A percentile compares a stretch with the other conserved stretches of the same genome.
Evolutionary conservation across 192 early-diverging fungal species (phyloP).

Genomic region (Umbelopsis vinacea): DNA sequence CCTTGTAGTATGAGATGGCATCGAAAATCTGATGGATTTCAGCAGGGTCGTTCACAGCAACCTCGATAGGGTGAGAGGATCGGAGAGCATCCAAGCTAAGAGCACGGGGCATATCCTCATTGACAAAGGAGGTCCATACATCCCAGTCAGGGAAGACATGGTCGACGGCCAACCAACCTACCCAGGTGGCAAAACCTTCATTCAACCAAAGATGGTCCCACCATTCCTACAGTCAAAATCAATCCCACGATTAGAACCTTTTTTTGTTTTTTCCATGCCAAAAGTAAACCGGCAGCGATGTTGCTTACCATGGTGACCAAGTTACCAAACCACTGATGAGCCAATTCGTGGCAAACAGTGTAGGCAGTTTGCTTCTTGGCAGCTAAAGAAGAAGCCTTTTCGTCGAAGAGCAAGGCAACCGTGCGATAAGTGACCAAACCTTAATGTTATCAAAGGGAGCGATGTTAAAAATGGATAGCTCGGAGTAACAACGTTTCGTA

Average conservation of each 20-base stretch:
- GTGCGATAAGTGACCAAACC: constrained; percentile 86
- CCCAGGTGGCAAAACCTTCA: constrained; percentile 98
- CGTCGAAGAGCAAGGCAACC: constrained; percentile 84
- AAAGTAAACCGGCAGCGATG: no score
- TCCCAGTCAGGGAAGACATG: constrained; percentile 94
- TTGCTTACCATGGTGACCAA: constrained; percentile 79
- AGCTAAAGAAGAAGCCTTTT: constrained; percentile 69
- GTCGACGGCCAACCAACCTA: constrained; percentile 86
- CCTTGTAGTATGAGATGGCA: constrained; percentile 90
- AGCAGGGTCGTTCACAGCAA: constrained; percentile 78
- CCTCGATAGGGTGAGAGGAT: constrained; percentile 92
- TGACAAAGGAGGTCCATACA: constrained; percentile 88
- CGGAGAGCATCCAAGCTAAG: constrained; percentile 82
- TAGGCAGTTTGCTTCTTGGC: constrained; percentile 87
- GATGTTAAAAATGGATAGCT: no score
- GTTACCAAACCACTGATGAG: constrained; percentile 94
- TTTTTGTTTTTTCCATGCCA: no score
- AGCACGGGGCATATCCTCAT: constrained; percentile 75
- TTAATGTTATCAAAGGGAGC: no score
- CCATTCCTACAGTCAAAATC: constrained; percentile 36
- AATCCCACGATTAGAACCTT: no score
- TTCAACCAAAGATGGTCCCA: constrained; percentile 65
- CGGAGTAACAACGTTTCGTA: no score
- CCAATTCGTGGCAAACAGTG: constrained; percentile 89
- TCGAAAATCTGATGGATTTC: constrained; percentile 97